phyloP scores from a whole-genome alignment of 345 rosid species.

The Laguncularia racemosa region DNA sequence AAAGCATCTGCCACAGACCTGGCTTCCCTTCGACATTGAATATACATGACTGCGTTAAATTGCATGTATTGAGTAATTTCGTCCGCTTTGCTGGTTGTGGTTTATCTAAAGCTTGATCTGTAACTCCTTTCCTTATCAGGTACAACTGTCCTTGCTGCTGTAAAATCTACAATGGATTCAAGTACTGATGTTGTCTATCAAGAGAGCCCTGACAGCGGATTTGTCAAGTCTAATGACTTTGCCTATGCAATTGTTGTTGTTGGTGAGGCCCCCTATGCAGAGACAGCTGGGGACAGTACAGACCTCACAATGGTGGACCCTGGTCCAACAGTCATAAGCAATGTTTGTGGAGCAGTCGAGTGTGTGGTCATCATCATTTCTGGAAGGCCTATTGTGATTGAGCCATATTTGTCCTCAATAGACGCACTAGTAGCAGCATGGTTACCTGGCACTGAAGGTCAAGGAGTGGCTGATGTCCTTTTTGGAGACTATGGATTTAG shows the following conservation, averaged over 20 bases:
- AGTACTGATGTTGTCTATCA: constrained; percentile 56
- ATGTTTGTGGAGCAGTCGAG: constrained; percentile 57
- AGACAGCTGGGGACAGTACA: constrained; percentile 65
- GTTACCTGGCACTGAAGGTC: constrained; percentile 97
- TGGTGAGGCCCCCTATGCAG: constrained; percentile 84
- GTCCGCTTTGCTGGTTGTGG: too few relatives aligned
- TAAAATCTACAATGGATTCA: constrained; percentile 56
- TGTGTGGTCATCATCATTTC: constrained; percentile 74
- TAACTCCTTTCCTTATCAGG: constrained; percentile 30
- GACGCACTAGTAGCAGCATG: constrained; percentile 86
- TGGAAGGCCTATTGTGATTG: constrained; percentile 84
- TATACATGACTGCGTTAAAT: too few relatives aligned
- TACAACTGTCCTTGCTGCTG: constrained; percentile 73
- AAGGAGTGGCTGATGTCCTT: constrained; percentile 73
- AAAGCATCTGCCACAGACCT: too few relatives aligned
- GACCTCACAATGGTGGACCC: constrained; percentile 64
- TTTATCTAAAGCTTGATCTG: not conserved
- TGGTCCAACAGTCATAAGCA: constrained; percentile 50
- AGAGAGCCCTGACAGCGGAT: constrained; percentile 57
- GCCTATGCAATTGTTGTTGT: constrained; percentile 73
- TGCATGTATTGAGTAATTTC: too few relatives aligned
- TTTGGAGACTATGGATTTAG: constrained; percentile 82
- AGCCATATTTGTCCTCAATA: constrained; percentile 54
- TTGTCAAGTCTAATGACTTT: constrained; percentile 60
- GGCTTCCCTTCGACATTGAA: too few relatives aligned